Base-by-base conservation (phyloP, 345 rosid species). In the Camelina laxa region DNA sequence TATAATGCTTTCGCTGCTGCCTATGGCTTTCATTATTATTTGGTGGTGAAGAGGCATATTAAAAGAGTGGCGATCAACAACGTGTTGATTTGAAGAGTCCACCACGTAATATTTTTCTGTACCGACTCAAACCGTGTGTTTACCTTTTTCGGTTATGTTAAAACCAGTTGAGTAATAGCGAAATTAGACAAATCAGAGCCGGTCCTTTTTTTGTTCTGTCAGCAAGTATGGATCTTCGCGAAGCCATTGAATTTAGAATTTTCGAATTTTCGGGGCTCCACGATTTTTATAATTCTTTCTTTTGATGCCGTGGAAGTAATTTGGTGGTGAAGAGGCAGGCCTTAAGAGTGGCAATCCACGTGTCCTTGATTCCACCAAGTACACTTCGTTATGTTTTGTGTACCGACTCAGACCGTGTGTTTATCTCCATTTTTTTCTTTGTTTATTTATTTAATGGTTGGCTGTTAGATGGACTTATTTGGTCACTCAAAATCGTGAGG, bases 51-150 rank as follows among this genome's bases (percentile, higher is more conserved):
- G 59, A 69, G 16, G 22, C 64, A 9, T 53, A n/a, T n/a, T n/a
- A n/a, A 36, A 68, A 75, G 65, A 61, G 80, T 69, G 80, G 70
- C 75, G 21, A 13, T 7, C 41, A 64, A 75, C 69, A 27, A 27
- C 30, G 68, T 69, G 79, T 69, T 74, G 11, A 13, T 27, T 4
- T 27, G 30, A 27, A 20, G 9, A 51, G 2, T 30, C 70, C 31
- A 53, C 75, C 48, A 4, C 48, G 16, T 44, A 14, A 14, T 15
- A 44, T 44, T 27, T 27, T 44, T 44, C 8, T 68, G 30, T 76
- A 33, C 70, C 75, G 70, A 61, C 75, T 75, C 38, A 51, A 39
- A 15, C 42, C 31, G 6, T 30, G 17, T 44, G 17, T 14, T 5
- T 42, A 3, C 45, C n/a, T 17, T 59, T 4, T 27, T 27, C 56